Evolutionary conservation across 345 rosid species (phyloP).

Genomic region (Lagerstroemia speciosa): DNA sequence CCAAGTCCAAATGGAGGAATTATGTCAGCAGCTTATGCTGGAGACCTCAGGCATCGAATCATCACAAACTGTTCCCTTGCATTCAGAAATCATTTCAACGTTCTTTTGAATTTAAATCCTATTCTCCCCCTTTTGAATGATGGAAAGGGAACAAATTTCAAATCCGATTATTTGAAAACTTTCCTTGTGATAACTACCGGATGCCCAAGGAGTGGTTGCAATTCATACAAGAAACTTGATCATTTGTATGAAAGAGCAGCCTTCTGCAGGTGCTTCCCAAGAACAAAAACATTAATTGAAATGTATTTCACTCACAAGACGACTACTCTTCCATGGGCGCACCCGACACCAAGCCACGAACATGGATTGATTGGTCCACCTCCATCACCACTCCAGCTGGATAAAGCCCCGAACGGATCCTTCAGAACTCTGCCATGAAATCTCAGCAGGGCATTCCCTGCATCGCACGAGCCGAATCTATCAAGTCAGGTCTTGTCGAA

Average conservation of each 20-base stretch:
- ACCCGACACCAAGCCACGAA: constrained; percentile 74
- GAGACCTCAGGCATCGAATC: not conserved
- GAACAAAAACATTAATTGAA: no score
- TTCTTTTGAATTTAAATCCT: no score
- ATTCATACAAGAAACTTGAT: no score
- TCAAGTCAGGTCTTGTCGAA: not conserved
- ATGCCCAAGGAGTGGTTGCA: no score
- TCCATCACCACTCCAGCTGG: constrained; percentile 32
- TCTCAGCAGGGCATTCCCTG: constrained; percentile 59
- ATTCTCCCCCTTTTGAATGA: no score
- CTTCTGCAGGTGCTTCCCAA: no score
- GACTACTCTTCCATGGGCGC: constrained; percentile 58
- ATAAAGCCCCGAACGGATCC: constrained; percentile 65
- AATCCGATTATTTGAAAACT: no score
- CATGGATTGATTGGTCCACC: constrained; percentile 41
- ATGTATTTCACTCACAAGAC: constrained; percentile 41
- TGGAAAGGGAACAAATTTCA: no score
- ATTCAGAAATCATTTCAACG: no score
- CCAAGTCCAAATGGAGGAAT: not conserved
- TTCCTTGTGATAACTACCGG: no score
- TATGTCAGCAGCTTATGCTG: not conserved
- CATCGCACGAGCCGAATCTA: not conserved
- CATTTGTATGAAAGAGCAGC: no score
- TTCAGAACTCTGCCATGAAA: constrained; percentile 47
- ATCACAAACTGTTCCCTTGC: no score